Base-by-base conservation (phyloP, 2,329 filamentous ascomycete genomes). In the Epichloe elymi region DNA sequence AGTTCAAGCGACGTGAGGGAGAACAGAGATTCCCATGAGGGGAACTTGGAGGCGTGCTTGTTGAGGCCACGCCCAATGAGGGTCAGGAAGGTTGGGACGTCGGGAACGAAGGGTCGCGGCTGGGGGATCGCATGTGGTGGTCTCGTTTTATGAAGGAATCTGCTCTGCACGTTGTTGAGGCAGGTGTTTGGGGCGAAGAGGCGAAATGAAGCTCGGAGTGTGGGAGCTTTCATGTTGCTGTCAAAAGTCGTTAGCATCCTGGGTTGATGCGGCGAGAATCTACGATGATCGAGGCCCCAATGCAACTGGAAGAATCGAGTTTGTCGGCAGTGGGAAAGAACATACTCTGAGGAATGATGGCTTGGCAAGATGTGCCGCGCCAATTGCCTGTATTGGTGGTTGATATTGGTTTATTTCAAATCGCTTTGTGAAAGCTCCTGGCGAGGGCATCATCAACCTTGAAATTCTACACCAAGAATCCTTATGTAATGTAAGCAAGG, bases 1-100 rank as follows among this genome's bases (percentile, higher is more conserved):
- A 98, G 75, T 68, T 97, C 83, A 43, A 75, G 67, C 17, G 87
- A 88, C 20, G 80, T 83, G 56, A 93, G 75, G 44, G 83, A 83
- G 76, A 97, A 97, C 44, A 98, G 80, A 5, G 87, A 80, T 49
- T 93, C 85, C 93, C 93, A 97, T 11, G 85, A 84, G 2, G 86
- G 82, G 60, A 98, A 88, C 68, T 97, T 97, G 68, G 80, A 75
- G 46, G 85, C 79, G 72, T 96, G 88, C 63, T 85, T 81, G 62
- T 78, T 82, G 60, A 96, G 81, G 60, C 83, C 83, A 56, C 93
- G 90, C 59, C 93, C 93, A 68, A 97, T 96, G 53, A 96, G 75
- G 37, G 79, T 88, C 55, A 97, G 83, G 69, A 98, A 95, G 15
- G 90, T 93, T 59, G 76, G 65, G 40, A 88, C 81, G 65, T 96